A percentile compares a stretch with the other conserved stretches of the same genome.
Evolutionary conservation across 1,139 yeast species (phyloP).

Genomic region (Ogataea hybrid): DNA sequence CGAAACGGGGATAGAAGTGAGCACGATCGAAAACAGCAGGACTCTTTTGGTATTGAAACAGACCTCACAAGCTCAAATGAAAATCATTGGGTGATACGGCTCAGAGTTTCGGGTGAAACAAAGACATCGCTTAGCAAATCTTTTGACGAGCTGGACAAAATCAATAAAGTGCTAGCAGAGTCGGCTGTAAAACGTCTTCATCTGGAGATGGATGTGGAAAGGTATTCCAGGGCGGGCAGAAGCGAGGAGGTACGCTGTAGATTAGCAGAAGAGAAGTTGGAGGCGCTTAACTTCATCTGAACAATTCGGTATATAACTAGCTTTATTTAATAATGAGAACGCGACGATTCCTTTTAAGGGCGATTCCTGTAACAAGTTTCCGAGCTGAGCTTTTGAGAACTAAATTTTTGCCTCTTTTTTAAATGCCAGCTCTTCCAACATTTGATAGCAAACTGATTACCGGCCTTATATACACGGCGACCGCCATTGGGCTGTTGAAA

Average conservation of each 20-base stretch:
- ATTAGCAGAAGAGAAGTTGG: conserved; percentile 32
- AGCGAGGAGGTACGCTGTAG: conserved; percentile 28
- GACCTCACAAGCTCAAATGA: conserved; percentile 10
- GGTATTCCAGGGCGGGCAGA: conserved; percentile 24
- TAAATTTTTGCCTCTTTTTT: background rate
- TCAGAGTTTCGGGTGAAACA: conserved; percentile 22
- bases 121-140: conserved; percentile 16
- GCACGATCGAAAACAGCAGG: background rate
- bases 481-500: conserved; percentile 52
- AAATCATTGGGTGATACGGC: conserved; percentile 30
- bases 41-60: background rate
- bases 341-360: no score
- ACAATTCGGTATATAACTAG: background rate
- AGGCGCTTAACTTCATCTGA: conserved; percentile 28
- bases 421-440: conserved; percentile 2
- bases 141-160: conserved; percentile 26
- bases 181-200: conserved; percentile 21
- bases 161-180: conserved; percentile 21
- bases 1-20: conserved; percentile 3
- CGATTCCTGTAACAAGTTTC: background rate
- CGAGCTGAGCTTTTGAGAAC: background rate
- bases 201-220: conserved; percentile 29
- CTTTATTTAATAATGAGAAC: no score
- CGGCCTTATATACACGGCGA: conserved; percentile 35
- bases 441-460: conserved; percentile 21